Base-by-base conservation (phyloP, 1,139 yeast genomes). In the Yamadazyma spencermartinsiae region DNA sequence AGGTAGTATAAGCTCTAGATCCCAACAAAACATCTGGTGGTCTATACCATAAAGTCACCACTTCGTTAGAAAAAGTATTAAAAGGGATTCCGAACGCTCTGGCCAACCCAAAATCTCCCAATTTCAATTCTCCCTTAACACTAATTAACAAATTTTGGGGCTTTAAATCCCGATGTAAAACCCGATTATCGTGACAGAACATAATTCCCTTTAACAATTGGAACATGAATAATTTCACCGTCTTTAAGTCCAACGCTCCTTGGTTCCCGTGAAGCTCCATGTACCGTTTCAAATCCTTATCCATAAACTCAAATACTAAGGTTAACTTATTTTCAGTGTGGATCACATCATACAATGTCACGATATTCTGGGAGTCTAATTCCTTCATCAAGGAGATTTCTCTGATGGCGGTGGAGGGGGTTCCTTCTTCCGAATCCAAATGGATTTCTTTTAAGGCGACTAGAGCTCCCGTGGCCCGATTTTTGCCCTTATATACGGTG, bases 41-140 rank as follows among this genome's bases (percentile, higher is more conserved):
- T 46, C 99, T 77, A 65, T 92, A 92, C 99, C 99, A 92, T 47
- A 92, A 69, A 1, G 99, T 92, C 28, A 92, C 99, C 29, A 92
- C 99, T 60, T 92, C 98, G 60, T 92, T 89, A 20, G 97, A 87
- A 56, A 90, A 92, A 0, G 98, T 92, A 62, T 92, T 90, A 46
- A 92, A 96, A 0, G 99, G 98, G 41, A 92, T 90, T 12, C 99
- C 99, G 65, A 88, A 92, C 1, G 99, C 98, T 49, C 98, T 74
- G 0, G 98, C 98, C 38, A 92, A 75, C 27, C 98, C 98, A 61
- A 92, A 92, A 68, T 92, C 98, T n/a, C 96, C 98, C 43, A 92
- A 71, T 60, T 92, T 92, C 54, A 92, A 72, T 57, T 87, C 95
- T 7, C 98, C 98, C 56, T 88, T 88, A 53, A 74, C 73, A 60